Base-by-base conservation (phyloP, 257 asterid species). In the Penstemon newberryi region DNA sequence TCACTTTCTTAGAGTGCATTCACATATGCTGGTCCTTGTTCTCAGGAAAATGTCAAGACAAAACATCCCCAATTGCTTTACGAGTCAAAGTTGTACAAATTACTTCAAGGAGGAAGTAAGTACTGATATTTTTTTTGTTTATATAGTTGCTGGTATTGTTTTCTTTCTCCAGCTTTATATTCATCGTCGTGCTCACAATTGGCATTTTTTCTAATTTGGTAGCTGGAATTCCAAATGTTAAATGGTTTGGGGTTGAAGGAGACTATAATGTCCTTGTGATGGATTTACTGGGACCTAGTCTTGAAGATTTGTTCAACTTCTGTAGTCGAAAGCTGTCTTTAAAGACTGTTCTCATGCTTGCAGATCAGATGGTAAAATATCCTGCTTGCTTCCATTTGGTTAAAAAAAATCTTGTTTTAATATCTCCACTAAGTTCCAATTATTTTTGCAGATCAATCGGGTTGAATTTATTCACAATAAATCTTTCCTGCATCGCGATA, bases 161-260 rank as follows among this genome's bases (percentile, higher is more conserved):
- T 74, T 59, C 6, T 55, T 72, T 70, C 13, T 7, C 11, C 25
- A 19, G 44, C 19, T 45, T 52, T 56, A 65, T 64, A 63, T 81
- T 13, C 42, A 47, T 39, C 43, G 33, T 44, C 49, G 45, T 62
- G 47, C 76, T 71, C 12, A 47, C 41, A 4, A 36, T 77, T 68
- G 69, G 55, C 52, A 59, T 38, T 64, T 12, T 70, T 62, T 25
- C 52, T 57, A 71, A 49, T 60, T 78, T 74, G 42, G 53, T 63
- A 91, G 98, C 91, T 76, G 98, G 96, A 55, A 84, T 91, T 74
- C 95, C 98, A 45, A 79, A 74, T 70, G 76, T 87, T 58, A 84
- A 81, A 81, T 91, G 98, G 96, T 91, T 83, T 72, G 98, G 98
- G 50, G 96, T 87, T 41, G 98, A 89, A 71, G 96, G 98, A 69